Evolutionary conservation across 169 alveolate species (phyloP), one percentile per base, ranked within the genome.

Genomic region (Amoebophrya sp.): DNA sequence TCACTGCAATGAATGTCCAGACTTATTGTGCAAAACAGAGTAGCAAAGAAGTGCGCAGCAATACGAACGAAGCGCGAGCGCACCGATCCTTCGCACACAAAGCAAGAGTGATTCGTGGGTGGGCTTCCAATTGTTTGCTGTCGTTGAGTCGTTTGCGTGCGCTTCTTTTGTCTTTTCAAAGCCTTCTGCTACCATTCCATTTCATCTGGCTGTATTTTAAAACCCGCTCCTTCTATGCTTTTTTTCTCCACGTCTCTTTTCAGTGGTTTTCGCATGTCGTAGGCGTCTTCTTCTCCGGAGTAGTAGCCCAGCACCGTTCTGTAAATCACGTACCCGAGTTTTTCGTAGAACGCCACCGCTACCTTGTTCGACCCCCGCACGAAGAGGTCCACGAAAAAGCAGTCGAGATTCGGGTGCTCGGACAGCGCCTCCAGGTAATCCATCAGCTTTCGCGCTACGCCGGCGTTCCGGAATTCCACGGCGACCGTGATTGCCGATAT

Each of bases 401-500:
- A 98, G 91, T 95, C 91, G 78, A 58, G 23, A 91, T 95, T 96
- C 42, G 92, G 93, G 45, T 93, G 93, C 88, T 94, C 94, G 41
- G 97, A 95, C 0, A 96, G 96, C 88, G 96, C 97, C 92, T 97
- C 99, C 40, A 97, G 91, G 91, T 93, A 95, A 50, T 94, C 93
- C 98, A 97, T 97, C 88, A 97, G 94, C 41, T 94, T 93, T 48
- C 95, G 92, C 67, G 99, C 99, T 23, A 97, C 93, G n/a, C 99
- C 98, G 92, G 95, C 94, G 88, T 95, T 94, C 92, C 99, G 93
- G 89, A 94, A 97, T 90, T 96, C 95, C 0, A 97, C 98, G 23
- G 98, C 98, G 4, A 97, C 98, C 48, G 99, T 96, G 7, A 97
- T 96, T 20, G 99, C 99, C 89, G 98, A 95, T 38, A 97, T 97